Conservation (phyloP, 169 alveolate species). For the Eimeria maxima region DNA sequence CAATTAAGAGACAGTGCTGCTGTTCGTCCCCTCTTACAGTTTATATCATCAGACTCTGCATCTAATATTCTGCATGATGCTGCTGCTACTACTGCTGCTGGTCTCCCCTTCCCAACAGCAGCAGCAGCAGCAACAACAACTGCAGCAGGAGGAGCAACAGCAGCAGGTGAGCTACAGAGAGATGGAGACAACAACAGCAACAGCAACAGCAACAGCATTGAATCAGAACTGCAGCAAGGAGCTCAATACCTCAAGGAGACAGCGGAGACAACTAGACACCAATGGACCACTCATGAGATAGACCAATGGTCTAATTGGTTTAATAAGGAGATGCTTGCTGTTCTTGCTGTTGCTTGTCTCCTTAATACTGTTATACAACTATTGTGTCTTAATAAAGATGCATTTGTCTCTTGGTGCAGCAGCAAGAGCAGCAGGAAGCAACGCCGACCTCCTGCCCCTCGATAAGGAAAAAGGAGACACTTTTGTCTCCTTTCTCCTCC, state of each 20-base stretch:
- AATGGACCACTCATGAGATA: neutral
- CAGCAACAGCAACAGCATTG: neutral
- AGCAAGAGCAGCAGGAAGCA: neutral
- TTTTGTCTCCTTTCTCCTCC: no score
- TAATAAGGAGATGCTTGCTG: neutral
- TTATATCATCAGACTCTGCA: slow-evolving; percentile 3
- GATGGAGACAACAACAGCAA: neutral
- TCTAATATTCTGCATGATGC: slow-evolving; percentile 12
- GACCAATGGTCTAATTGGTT: neutral
- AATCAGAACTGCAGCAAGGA: neutral
- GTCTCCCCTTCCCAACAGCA: neutral
- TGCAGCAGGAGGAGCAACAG: neutral
- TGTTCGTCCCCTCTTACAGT: neutral
- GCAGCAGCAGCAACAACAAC: slow-evolving; percentile 20
- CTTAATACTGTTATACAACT: slow-evolving; percentile 13
- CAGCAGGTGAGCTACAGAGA: neutral
- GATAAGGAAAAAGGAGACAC: no score
- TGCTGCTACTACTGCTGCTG: neutral
- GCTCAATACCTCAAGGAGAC: neutral
- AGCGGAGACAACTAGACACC: neutral
- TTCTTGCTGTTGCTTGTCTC: slow-evolving; percentile 24
- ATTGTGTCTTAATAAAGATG: neutral
- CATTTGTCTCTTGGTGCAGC: slow-evolving; percentile 8
- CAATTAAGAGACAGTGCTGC: neutral
- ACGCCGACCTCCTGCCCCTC: no score